Percentiles rank a stretch among this genome's conserved stretches.
Evolutionary conservation across 371 early-diverging fungal species (phyloP).

Genomic region (Phascolomyces articulosus): DNA sequence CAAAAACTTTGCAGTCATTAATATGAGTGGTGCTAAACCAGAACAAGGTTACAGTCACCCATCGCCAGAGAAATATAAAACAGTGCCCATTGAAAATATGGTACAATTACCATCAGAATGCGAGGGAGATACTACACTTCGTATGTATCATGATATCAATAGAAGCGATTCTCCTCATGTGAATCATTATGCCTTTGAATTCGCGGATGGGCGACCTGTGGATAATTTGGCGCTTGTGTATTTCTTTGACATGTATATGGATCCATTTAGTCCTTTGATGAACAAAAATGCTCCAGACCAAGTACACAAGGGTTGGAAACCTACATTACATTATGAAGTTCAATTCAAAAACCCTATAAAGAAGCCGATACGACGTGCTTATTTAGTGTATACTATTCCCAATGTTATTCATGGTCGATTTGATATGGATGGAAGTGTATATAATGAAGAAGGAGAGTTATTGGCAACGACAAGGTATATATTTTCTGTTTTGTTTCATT

Average conservation of each 20-base stretch:
- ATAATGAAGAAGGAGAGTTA: constrained; percentile 28
- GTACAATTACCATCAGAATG: neutral
- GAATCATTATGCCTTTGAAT: neutral
- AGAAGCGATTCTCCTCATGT: neutral
- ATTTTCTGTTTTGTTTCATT: neutral
- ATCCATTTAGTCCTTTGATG: neutral
- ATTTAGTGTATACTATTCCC: constrained; percentile 10
- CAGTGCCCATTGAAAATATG: neutral
- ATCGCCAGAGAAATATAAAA: neutral
- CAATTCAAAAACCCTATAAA: constrained; percentile 35
- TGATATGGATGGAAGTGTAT: constrained; percentile 41
- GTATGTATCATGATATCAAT: neutral
- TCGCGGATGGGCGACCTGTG: neutral
- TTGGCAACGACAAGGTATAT: constrained; percentile 29
- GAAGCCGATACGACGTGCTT: neutral
- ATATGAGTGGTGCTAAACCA: neutral
- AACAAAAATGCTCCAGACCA: neutral
- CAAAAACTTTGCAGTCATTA: neutral
- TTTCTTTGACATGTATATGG: neutral
- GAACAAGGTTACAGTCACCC: neutral
- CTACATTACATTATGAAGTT: constrained; percentile 48
- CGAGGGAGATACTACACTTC: neutral
- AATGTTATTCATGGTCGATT: constrained; percentile 37
- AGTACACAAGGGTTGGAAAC: constrained; percentile 26
- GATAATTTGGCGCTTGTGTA: neutral